Base-by-base conservation (phyloP, 768 basidiomycete genomes). In the Mrakia blollopis region DNA sequence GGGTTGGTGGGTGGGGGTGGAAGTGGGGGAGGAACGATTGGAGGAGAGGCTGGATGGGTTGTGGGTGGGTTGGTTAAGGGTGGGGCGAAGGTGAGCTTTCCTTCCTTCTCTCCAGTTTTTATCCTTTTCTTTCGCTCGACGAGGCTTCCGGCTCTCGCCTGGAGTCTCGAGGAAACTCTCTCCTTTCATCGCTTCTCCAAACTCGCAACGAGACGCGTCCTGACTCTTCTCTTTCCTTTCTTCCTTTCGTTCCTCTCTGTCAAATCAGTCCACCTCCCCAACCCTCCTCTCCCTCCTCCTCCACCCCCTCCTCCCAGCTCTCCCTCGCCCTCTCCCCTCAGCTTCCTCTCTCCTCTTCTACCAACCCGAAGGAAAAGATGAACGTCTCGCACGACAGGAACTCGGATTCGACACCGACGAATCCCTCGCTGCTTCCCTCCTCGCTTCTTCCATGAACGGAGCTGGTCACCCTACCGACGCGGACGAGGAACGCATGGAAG, bases 191-290 rank as follows among this genome's bases (percentile, higher is more conserved):
- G 41, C 32, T 57, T 67, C 47, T 50, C 21, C 47, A 5, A 14
- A 3, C 47, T 50, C 47, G 16, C 47, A 4, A 14, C n/a, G 0
- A 28, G 18, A 65, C 39, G 28, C 63, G 23, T 32, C 52, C 30
- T 37, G n/a, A 60, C 30, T 25, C 30, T 28, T 18, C 57, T 11
- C 50, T 8, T 61, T 28, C 37, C 21, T 30, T 37, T n/a, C 25
- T 39, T 30, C 25, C 37, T 25, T 35, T 35, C 83, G 92, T 28
- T 81, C 94, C 16, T n/a, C n/a, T n/a, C n/a, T n/a, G n/a, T n/a
- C n/a, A n/a, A n/a, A n/a, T n/a, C 93, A 94, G 80, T 92, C 92
- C 65, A 89, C 91, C 30, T 85, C 91, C 7, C 93, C 93, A 16
- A 91, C 92, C 13, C 83, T 92, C 35, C 81, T 89, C 35, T 72